Conservation (phyloP, 371 early-diverging fungal species). For the Paraphysoderma sedebokerense region DNA sequence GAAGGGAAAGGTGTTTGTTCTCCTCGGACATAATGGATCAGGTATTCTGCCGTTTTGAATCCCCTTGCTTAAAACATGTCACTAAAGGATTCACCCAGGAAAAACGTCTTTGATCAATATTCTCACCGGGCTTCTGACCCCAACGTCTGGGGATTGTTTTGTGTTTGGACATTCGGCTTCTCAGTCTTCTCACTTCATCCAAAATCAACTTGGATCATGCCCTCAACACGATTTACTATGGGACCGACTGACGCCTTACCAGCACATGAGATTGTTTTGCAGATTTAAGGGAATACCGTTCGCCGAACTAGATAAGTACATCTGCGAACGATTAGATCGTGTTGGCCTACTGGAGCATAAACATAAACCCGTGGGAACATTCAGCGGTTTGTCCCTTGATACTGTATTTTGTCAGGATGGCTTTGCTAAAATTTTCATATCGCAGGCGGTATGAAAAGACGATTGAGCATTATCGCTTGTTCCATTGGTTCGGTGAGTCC, state of each 20-base stretch:
- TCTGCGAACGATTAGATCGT: not conserved
- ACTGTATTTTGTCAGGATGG: too few species aligned
- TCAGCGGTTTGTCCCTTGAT: too few species aligned
- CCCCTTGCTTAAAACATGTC: too few species aligned
- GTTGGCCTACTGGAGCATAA: not conserved
- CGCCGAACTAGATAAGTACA: not conserved
- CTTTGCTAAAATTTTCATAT: too few species aligned
- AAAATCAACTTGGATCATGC: constrained; percentile 12
- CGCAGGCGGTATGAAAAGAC: constrained; percentile 1
- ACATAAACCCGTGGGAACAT: not conserved
- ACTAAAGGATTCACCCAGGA: too few species aligned
- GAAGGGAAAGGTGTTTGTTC: too few species aligned
- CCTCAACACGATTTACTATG: not conserved
- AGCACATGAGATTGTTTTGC: not conserved
- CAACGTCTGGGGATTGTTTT: too few species aligned
- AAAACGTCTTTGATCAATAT: too few species aligned
- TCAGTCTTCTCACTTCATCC: too few species aligned
- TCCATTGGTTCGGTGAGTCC: not conserved
- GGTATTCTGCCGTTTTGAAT: not conserved
- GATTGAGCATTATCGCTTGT: not conserved
- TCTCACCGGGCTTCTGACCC: too few species aligned
- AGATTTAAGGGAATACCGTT: not conserved
- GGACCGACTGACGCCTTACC: not conserved
- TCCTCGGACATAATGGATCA: too few species aligned
- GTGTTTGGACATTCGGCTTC: too few species aligned